Base-by-base conservation (phyloP, 805 yeast species). In the Monosporozyma aerobia region DNA sequence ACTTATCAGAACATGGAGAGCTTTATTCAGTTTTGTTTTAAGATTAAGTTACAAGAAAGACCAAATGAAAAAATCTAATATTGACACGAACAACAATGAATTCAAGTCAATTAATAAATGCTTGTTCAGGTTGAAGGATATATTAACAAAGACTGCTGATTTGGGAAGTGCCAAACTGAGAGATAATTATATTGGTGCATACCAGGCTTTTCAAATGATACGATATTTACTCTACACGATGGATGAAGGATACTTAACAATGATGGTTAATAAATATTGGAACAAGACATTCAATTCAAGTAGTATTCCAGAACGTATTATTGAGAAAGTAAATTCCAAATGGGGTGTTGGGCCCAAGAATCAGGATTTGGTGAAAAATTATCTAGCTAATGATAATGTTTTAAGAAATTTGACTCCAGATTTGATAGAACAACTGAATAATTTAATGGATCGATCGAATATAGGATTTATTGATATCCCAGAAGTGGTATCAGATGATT, bases 341-440 rank as follows among this genome's bases (percentile, higher is more conserved):
- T 61, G 64, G 64, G 64, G 63, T 9, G 23, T 60, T 11, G 51
- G 56, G 16, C 50, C 55, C 3, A 52, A 52, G 32, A 48, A 52
- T 23, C 50, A 56, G 5, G 43, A 53, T 32, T 50, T 50, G n/a
- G 33, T 61, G 3, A 16, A 49, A 16, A 41, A 54, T 9, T 48
- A 57, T 19, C 46, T 59, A 44, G 55, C 39, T 45, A 55, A 55
- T 51, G 54, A 59, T 5, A 48, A 51, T 22, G 30, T 50, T 0
- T 39, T 59, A 16, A 37, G 41, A 16, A 52, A 51, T 29, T 16
- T 56, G 2, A 40, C 51, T 25, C 10, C 51, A 6, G 19, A 40
- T 9, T 46, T 56, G 16, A n/a, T 54, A 19, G 44, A 30, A n/a
- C 44, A 54, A 25, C 10, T 57, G 11, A 37, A 55, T 6, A 41